A percentile compares a stretch with the other conserved stretches of the same genome.
Evolutionary conservation across 2,329 filamentous ascomycete species (phyloP).

Genomic region (Penicillium expansum): DNA sequence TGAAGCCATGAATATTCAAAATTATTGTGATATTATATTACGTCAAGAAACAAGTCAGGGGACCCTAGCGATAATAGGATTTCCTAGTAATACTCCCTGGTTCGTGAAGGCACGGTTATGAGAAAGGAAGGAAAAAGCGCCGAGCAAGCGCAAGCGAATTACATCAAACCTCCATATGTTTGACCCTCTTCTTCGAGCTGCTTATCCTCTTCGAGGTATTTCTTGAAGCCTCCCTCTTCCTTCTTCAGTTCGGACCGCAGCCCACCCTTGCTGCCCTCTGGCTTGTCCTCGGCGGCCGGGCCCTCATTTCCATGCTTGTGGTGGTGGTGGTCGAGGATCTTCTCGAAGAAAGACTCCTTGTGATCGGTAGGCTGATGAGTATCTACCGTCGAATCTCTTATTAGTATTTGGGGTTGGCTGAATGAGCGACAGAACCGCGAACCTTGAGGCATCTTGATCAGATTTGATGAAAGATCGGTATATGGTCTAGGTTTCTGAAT

Average conservation of each 20-base stretch:
- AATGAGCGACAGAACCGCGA: neutral
- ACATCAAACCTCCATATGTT: neutral
- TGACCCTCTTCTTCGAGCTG: neutral
- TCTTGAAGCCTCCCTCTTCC: neutral
- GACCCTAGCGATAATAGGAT: neutral
- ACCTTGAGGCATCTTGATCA: neutral
- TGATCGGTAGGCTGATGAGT: neutral
- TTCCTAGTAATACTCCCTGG: neutral
- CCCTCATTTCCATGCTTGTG: neutral
- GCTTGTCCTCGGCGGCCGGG: neutral
- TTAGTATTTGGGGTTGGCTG: neutral
- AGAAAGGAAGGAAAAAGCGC: neutral
- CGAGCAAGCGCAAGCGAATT: neutral
- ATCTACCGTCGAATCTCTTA: constrained; percentile 30
- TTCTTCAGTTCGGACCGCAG: neutral
- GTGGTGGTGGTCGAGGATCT: neutral
- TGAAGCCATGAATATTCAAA: no score
- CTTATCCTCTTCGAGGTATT: neutral
- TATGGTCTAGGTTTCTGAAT: neutral
- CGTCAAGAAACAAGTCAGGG: neutral
- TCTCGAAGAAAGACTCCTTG: neutral
- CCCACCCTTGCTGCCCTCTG: neutral
- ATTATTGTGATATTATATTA: neutral
- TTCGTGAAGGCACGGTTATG: neutral
- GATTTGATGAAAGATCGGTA: neutral